phyloP scores from a whole-genome alignment of 2,329 filamentous ascomycete species.

The Sordariomycetes sp. region DNA sequence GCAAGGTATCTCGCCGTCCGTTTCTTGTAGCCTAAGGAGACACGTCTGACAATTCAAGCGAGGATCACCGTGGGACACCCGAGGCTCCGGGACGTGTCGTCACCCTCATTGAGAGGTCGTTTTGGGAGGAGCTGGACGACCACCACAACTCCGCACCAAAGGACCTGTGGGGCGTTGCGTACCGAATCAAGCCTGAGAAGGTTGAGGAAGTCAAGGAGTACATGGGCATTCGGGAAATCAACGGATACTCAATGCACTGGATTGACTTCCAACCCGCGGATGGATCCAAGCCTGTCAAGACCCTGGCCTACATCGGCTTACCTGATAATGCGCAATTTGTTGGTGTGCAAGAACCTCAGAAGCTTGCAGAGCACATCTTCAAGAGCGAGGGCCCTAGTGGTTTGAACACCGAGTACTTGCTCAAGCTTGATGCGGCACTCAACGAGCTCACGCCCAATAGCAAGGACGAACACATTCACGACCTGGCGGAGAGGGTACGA shows the following conservation, averaged over 20 bases:
- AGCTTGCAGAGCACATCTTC: slow-evolving; percentile 73
- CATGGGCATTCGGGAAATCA: slow-evolving; percentile 93
- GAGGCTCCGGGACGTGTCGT: slow-evolving; percentile 83
- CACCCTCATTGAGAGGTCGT: slow-evolving; percentile 76
- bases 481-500: slow-evolving; percentile 66
- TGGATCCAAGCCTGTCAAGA: slow-evolving; percentile 30
- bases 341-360: slow-evolving; percentile 69
- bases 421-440: slow-evolving; percentile 68
- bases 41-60: slow-evolving; percentile 38
- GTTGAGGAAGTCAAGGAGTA: slow-evolving; percentile 80
- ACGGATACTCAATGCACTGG: slow-evolving; percentile 92
- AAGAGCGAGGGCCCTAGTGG: slow-evolving; percentile 74
- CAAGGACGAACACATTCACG: slow-evolving; percentile 74
- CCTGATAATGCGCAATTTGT: slow-evolving; percentile 90
- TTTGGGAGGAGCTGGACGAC: slow-evolving; percentile 73
- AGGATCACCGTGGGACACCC: slow-evolving; percentile 91
- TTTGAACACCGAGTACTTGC: slow-evolving; percentile 82
- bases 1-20: slow-evolving; percentile 18
- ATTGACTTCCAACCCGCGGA: slow-evolving; percentile 63
- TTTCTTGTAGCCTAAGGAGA: slow-evolving; percentile 5
- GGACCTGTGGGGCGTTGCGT: slow-evolving; percentile 84
- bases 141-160: slow-evolving; percentile 51
- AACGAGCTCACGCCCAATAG: slow-evolving; percentile 64
- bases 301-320: slow-evolving; percentile 87
- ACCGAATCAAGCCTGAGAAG: slow-evolving; percentile 65